A percentile compares a stretch with the other conserved stretches of the same genome.
Evolutionary conservation across 2,329 filamentous ascomycete species (phyloP).

Genomic region (Chrysosphaeria jannelii): DNA sequence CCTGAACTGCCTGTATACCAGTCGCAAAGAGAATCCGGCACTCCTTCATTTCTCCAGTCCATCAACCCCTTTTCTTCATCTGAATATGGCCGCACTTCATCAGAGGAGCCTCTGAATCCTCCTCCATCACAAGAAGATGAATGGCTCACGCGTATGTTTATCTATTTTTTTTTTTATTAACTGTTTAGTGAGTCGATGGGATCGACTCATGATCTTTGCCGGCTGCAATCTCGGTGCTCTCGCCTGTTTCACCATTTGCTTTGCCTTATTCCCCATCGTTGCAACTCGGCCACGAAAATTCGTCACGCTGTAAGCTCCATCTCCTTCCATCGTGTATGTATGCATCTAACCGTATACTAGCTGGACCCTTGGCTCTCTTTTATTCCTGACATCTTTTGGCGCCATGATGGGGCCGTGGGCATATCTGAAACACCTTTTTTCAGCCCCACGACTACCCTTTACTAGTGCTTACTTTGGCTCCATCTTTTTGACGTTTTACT

Average conservation of each 20-base stretch:
- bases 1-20: slow-evolving; percentile 48
- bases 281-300: slow-evolving; percentile 70
- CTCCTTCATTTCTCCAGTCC: slow-evolving; percentile 55
- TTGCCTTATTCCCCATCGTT: slow-evolving; percentile 64
- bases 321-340: slow-evolving; percentile 1
- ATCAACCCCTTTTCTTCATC: slow-evolving; percentile 81
- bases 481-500: slow-evolving; percentile 69
- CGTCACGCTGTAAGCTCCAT: slow-evolving; percentile 63
- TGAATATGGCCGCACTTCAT: too few species aligned
- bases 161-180: slow-evolving; percentile 5
- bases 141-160: slow-evolving; percentile 67
- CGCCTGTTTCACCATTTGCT: slow-evolving; percentile 79
- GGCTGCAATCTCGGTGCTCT: slow-evolving; percentile 72
- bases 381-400: slow-evolving; percentile 81
- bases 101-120: too few species aligned
- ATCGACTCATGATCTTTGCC: slow-evolving; percentile 72
- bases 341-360: slow-evolving; percentile 17
- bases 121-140: slow-evolving; percentile 92
- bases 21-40: slow-evolving; percentile 33
- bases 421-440: slow-evolving; percentile 63
- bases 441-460: slow-evolving; percentile 62
- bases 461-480: slow-evolving; percentile 87
- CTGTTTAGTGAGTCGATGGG: slow-evolving; percentile 75
- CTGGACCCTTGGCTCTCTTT: slow-evolving; percentile 74
- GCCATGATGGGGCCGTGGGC: slow-evolving; percentile 74